Conservation (phyloP, 345 rosid species). For the Theobroma cacao region DNA sequence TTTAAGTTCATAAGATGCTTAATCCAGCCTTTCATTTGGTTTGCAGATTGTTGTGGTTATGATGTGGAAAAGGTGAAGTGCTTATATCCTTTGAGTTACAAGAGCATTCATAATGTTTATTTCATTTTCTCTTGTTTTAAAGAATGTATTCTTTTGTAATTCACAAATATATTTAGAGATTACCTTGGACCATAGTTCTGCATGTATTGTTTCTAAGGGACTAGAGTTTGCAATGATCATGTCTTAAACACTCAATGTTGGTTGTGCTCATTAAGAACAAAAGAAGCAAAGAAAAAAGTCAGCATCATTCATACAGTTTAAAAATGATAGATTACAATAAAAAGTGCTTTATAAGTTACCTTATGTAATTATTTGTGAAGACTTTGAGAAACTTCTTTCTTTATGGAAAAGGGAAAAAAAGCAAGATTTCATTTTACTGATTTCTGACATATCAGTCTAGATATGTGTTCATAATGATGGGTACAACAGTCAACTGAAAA, state of each 20-base stretch:
- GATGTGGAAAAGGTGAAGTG: slow-evolving; percentile 46
- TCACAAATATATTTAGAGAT: neutral
- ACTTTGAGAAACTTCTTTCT: no score
- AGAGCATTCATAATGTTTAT: neutral
- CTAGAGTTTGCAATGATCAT: neutral
- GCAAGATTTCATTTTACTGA: no score
- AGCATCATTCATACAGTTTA: no score
- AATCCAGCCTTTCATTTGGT: slow-evolving; percentile 13
- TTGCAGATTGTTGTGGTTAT: slow-evolving; percentile 51
- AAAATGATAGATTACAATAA: no score
- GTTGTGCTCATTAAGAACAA: neutral
- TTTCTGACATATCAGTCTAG: no score
- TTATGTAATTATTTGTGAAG: no score
- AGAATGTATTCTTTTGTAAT: neutral
- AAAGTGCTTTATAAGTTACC: no score
- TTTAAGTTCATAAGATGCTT: slow-evolving; percentile 16
- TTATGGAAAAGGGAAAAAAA: no score
- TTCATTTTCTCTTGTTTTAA: neutral
- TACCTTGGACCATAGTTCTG: neutral
- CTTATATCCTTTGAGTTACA: slow-evolving; percentile 25
- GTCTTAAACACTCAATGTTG: neutral
- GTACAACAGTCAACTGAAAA: no score
- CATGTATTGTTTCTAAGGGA: neutral
- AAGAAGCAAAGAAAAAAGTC: no score
- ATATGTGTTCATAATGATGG: no score